Evolutionary conservation across 2,329 filamentous ascomycete species (phyloP), one percentile per base, ranked within the genome.

Genomic region (Sporothrix phasma): DNA sequence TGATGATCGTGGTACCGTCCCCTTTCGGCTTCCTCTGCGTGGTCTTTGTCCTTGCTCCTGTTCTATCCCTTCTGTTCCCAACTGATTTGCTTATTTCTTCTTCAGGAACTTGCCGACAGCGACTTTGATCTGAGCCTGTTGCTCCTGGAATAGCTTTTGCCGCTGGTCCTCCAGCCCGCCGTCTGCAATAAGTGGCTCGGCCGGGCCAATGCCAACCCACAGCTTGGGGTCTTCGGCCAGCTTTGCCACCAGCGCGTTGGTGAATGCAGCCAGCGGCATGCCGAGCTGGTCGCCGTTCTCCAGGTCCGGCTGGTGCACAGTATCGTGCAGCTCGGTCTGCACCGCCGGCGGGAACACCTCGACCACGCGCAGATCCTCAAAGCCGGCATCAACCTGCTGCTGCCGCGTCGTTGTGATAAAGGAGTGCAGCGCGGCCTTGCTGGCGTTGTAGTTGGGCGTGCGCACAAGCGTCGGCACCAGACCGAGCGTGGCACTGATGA

Each of bases 201-300:
- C 69, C 1, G 61, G 68, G 4, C 71, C 76, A 11, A 79, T 69
- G 41, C 75, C 70, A 11, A 80, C 71, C 64, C 77, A 72, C 39
- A 78, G 74, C 22, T 73, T 70, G 1, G 65, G 62, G 3, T 78
- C 78, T 3, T 68, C 68, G 3, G 63, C 63, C 11, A 81, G 69
- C 22, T 72, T 75, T 13, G 70, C 62, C 66, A 74, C 79, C 29
- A 77, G 74, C 34, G 74, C 70, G 1, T 79, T 73, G 0, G 73
- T 75, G 66, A 79, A 84, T 3, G 74, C 69, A 3, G 69, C 69
- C 19, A 81, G 62, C 3, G 80, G 79, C 77, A 84, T 82, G 3
- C 79, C 81, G 13, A 83, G 64, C 5, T 71, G 68, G 2, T 73
- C 72, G 3, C 79, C 79, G 6, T 70, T 68, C 17, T 77, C 73